Conservation (phyloP, 2,329 filamentous ascomycete species). For the Sporothrix curviconia region DNA sequence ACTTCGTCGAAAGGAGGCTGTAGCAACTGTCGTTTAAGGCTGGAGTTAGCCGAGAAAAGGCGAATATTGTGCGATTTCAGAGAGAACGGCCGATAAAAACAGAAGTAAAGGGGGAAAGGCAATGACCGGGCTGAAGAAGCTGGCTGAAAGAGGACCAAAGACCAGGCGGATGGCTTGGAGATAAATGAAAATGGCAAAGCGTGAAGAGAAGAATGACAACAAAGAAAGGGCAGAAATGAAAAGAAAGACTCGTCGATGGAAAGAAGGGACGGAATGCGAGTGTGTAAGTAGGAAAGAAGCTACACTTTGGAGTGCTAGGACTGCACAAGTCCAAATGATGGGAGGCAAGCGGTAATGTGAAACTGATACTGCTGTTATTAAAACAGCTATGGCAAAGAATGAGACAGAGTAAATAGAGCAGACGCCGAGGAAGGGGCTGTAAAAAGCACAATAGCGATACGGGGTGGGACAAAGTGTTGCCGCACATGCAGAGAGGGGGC, state of each 20-base stretch:
- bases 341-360: slow-evolving; percentile 4
- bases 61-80: too few relatives aligned
- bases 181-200: too few relatives aligned
- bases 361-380: background rate
- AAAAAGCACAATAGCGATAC: background rate
- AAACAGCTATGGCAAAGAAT: background rate
- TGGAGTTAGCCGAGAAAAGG: too few relatives aligned
- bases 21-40: too few relatives aligned
- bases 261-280: background rate
- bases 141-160: background rate
- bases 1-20: too few relatives aligned
- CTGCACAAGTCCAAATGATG: background rate
- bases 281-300: background rate
- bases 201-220: too few relatives aligned
- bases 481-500: background rate
- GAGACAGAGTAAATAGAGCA: background rate
- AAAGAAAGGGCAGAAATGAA: background rate
- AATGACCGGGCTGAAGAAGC: background rate
- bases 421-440: background rate
- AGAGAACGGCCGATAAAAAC: too few relatives aligned
- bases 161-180: background rate
- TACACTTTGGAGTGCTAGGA: background rate
- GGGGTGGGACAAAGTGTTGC: background rate
- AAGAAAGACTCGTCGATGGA: background rate
- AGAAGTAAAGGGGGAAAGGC: too few relatives aligned